Evolutionary conservation across 208 protist species (phyloP), one percentile per base, ranked within the genome.

Genomic region (Balamuthia mandrillaris): DNA sequence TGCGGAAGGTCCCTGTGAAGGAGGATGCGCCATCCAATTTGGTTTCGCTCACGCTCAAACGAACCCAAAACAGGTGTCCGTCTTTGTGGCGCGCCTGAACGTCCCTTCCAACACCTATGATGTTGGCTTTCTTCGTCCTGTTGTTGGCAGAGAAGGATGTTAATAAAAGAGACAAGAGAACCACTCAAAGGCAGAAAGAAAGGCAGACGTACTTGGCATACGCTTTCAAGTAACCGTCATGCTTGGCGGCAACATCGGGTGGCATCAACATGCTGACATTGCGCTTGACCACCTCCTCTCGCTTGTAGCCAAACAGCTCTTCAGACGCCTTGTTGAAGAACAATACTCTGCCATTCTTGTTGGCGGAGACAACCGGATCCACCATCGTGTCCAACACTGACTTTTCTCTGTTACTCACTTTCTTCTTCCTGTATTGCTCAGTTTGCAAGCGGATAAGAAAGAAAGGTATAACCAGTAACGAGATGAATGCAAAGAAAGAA

Each of bases 281-380:
- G 5, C 84, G 66, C 47, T 58, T 35, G 39, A 89, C 4, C n/a
- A 51, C 42, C 45, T 91, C 88, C 27, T 33, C 33, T 10, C 29
- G 21, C 1, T 44, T 65, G 85, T 88, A 90, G 12, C 84, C 87
- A 33, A 91, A 88, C 27, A 85, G 37, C 3, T 24, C 44, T 39
- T 47, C 77, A 37, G 87, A 83, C 4, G 86, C 83, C n/a, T 5
- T 45, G 61, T 70, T 70, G 61, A 70, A 70, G 61, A 70, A 70
- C 6, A 33, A 70, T 3, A 70, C 33, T 7, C 61, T 33, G n/a
- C 61, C 61, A 39, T 6, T 27, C 37, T 12, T 3, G 27, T 70
- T 70, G 61, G 47, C 16, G 5, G 61, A 49, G 14, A 70, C 61
- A 33, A 70, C 24, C 12, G 61, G 37, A 47, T 70, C 61, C 16